phyloP scores from a whole-genome alignment of 1,284 basidiomycete species.

The Ceratorhiza oryzae-sativae region DNA sequence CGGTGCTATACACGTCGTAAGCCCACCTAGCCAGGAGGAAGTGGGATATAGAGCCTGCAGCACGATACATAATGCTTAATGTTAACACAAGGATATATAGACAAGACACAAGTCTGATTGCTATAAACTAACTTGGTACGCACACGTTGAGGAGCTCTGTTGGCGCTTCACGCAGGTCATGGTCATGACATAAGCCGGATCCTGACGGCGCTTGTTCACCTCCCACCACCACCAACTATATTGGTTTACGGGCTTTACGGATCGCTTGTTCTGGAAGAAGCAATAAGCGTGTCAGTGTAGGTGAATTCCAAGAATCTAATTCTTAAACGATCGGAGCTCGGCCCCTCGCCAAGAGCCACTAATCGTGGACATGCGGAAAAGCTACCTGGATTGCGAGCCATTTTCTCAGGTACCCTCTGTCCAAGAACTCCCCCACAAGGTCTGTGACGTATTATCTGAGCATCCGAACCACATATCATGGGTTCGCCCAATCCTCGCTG shows the following conservation, averaged over 20 bases:
- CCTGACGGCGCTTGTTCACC: constrained; percentile 22
- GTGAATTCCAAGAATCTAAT: no score
- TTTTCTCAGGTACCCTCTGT: background rate
- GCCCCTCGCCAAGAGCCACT: background rate
- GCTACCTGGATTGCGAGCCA: background rate
- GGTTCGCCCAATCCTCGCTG: constrained; percentile 15
- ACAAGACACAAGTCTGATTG: background rate
- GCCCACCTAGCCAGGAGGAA: background rate
- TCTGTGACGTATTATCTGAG: background rate
- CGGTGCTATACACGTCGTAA: background rate
- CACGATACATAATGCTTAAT: background rate
- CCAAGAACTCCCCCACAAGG: background rate
- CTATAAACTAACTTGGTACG: constrained; percentile 4
- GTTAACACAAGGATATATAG: background rate
- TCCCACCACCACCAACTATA: background rate
- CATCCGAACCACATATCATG: background rate
- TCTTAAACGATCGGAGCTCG: background rate
- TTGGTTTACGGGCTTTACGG: no score
- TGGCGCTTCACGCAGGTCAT: constrained; percentile 3
- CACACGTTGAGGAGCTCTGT: constrained; percentile 17
- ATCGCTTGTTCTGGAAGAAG: no score
- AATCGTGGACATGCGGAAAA: background rate
- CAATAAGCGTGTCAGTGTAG: no score
- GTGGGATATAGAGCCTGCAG: background rate
- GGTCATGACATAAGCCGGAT: background rate